Evolutionary conservation across 2,329 filamentous ascomycete species (phyloP), one percentile per base, ranked within the genome.

Genomic region (Claviceps digitariae): DNA sequence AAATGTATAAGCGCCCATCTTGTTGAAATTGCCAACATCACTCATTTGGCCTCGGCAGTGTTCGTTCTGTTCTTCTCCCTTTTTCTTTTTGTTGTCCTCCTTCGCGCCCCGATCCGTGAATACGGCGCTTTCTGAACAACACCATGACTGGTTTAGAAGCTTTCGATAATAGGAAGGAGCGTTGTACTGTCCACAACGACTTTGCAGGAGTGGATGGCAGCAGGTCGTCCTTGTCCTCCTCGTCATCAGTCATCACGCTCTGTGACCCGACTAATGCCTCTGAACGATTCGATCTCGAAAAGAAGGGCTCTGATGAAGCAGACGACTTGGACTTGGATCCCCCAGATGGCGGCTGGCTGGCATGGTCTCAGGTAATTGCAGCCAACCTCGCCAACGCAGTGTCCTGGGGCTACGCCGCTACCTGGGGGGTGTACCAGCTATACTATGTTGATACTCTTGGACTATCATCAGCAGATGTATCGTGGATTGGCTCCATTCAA

Each of bases 341-440:
- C 2, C 74, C 74, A 0, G 72, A 76, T 47, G 73, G 75, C 27
- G 75, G 75, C 13, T 57, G 69, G 49, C 57, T 61, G 15, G 76
- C 74, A 17, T 79, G 76, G 76, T 68, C 66, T 1, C 76, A 78
- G 59, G 74, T 78, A 9, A 48, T 74, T 21, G 72, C 74, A 7
- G 69, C 69, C 34, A 66, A 73, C 43, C 66, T 76, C 31, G 66
- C 76, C 63, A 76, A 74, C 60, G 68, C 68, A 52, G 62, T 79
- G 54, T 69, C 74, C 5, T 78, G 75, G 72, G 76, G 76, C 51
- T 74, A 72, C 51, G 69, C 72, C 3, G 65, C 71, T 5, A 69
- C 72, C 2, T 79, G 76, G 56, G 76, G 70, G 52, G 73, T 74
- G 47, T 76, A 87, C 53, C 76, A 79, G 60, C 65, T 82, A 6